Base-by-base conservation (phyloP, 257 asterid genomes). In the Fraxinus excelsior region DNA sequence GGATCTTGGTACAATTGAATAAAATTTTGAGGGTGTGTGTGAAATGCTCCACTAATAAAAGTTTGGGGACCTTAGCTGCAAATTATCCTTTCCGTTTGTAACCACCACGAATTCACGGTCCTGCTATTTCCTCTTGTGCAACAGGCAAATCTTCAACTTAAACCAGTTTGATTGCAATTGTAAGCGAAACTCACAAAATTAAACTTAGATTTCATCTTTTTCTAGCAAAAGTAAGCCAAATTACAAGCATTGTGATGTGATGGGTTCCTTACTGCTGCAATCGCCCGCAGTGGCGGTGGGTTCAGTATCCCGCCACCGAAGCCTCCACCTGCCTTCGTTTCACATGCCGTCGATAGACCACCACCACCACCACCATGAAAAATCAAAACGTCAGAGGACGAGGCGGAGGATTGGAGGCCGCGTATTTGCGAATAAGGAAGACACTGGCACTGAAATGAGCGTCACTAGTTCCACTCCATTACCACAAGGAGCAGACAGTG, bases 401-500 rank as follows among this genome's bases (percentile, higher is more conserved):
- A 37, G 66, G 74, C 51, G 74, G 56, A 83, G 82, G 67, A 73
- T 31, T 35, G 40, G 44, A 62, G 85, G 80, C 37, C 58, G 73
- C 21, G 69, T 90, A 8, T 80, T 86, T 72, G 92, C 83, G 62
- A 84, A 81, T 62, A 80, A 75, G 53, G 89, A 86, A 71, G 89
- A 87, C 53, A 76, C 88, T 58, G 70, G 85, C 51, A 71, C 84
- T 29, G 25, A 51, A 68, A 85, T 25, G 58, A 73, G 85, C 18
- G 14, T 79, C 14, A 77, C 89, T 49, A 35, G 44, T 28, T 58
- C 82, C 78, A 66, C 82, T 76, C 78, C 81, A n/a, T 23, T 34
- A 42, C 5, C 51, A 18, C 10, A 16, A 14, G 80, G 82, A 70
- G 78, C 79, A 78, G 78, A 58, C 2, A 80, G 66, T 25, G 91